A percentile compares a stretch with the other conserved stretches of the same genome.
Conservation (phyloP, 169 alveolate species). For the Plasmodium gallinaceum region DNA sequence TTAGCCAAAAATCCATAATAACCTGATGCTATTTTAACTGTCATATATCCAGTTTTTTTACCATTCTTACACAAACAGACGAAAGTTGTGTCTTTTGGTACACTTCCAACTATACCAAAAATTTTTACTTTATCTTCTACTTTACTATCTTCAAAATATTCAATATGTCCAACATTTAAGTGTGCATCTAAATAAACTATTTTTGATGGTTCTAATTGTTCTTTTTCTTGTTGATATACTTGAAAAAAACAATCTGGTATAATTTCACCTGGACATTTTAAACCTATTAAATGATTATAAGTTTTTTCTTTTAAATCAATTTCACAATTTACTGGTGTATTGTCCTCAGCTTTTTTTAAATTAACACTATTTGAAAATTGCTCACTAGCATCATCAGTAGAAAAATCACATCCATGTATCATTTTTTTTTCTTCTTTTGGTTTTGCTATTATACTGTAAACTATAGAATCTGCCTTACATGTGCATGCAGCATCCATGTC, state of each 20-base stretch:
- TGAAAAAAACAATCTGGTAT: slow-evolving; percentile 56
- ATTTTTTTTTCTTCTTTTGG: slow-evolving; percentile 33
- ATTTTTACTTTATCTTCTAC: slow-evolving; percentile 25
- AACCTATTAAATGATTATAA: slow-evolving; percentile 47
- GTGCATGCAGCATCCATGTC: slow-evolving; percentile 25
- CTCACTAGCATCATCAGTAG: slow-evolving; percentile 6
- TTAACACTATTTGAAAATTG: slow-evolving; percentile 36
- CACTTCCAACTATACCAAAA: slow-evolving; percentile 46
- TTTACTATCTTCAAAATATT: slow-evolving; percentile 41
- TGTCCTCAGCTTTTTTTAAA: slow-evolving; percentile 5
- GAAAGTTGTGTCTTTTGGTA: slow-evolving; percentile 44
- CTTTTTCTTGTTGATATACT: slow-evolving; percentile 28
- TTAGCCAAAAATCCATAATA: slow-evolving; percentile 48
- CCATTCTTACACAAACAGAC: slow-evolving; percentile 48
- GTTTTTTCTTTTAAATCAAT: slow-evolving; percentile 4
- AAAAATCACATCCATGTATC: slow-evolving; percentile 63
- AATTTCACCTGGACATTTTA: slow-evolving; percentile 53
- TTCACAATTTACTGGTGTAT: slow-evolving; percentile 32
- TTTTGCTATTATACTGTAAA: slow-evolving; percentile 1
- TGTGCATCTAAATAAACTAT: slow-evolving; percentile 57
- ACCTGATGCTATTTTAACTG: slow-evolving; percentile 38
- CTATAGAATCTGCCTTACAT: slow-evolving; percentile 2
- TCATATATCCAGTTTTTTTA: slow-evolving; percentile 47
- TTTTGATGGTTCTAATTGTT: slow-evolving; percentile 42
- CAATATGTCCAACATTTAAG: slow-evolving; percentile 49